Evolutionary conservation across 2,329 filamentous ascomycete species (phyloP), one percentile per base, ranked within the genome.

Genomic region (Eurotiales sp.): DNA sequence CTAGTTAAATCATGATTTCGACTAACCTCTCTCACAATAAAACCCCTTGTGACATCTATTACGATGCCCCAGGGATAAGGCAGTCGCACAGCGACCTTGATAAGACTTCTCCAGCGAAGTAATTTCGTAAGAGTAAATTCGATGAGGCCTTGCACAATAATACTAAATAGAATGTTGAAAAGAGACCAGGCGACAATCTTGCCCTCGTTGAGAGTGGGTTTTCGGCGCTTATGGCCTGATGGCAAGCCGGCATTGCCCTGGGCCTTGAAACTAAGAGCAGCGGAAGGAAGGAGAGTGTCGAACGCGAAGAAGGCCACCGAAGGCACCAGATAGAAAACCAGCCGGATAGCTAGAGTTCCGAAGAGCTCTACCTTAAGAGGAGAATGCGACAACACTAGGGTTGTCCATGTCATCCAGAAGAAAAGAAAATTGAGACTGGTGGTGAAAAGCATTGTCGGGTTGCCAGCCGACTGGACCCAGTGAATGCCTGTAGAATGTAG

Each of bases 381-480:
- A 1, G 85, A 78, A 61, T 95, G 87, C 6, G 86, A 87, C 3
- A 92, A 75, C 34, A 95, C 83, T 27, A 96, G 78, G 0, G 88
- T 92, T 5, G 84, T 83, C 90, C 90, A 96, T 59, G 88, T 92
- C 73, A 95, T 81, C 68, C 90, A 92, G 70, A 96, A 93, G 75
- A 95, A 91, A 56, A 95, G 74, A 21, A 95, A 73, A 67, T 93
- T 96, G 56, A 95, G 76, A 1, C 85, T 90, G 1, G 90, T 92
- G 37, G 76, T 85, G 74, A 86, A 90, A 6, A 87, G 86, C 6
- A 82, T 79, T 43, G 39, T 50, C n/a, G n/a, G n/a, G n/a, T n/a
- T n/a, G n/a, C n/a, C n/a, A n/a, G n/a, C n/a, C n/a, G n/a, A n/a
- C n/a, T n/a, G n/a, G n/a, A n/a, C n/a, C n/a, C n/a, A n/a, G n/a